Percentiles rank a stretch among this genome's conserved stretches.
These are phyloP conservation scores for Megacollybia marginata DNA, from an alignment of 768 basidiomycete species.

Conservation along the genomic window DNA sequence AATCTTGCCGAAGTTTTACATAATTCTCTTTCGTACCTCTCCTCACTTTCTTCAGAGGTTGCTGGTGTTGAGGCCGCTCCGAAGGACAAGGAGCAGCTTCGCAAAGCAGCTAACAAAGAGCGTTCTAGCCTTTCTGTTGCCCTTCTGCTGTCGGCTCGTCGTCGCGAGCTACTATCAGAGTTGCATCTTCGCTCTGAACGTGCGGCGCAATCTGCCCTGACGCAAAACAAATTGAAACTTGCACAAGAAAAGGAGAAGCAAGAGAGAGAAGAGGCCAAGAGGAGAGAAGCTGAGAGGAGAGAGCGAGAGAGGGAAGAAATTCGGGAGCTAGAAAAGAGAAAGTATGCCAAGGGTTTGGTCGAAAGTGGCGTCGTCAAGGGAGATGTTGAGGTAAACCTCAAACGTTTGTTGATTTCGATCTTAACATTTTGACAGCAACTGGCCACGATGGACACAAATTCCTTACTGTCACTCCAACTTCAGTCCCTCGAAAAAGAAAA, in stretches of 20 bases:
- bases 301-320: slow-evolving; percentile 75
- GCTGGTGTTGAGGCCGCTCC: slow-evolving; percentile 21
- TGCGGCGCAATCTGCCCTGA: slow-evolving; percentile 75
- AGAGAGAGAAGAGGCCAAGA: slow-evolving; percentile 55
- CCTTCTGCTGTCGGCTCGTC: slow-evolving; percentile 76
- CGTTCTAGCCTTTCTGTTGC: slow-evolving; percentile 70
- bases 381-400: slow-evolving; percentile 56
- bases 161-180: slow-evolving; percentile 80
- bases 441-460: slow-evolving; percentile 78
- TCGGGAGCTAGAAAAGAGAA: slow-evolving; percentile 75
- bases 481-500: slow-evolving; percentile 97
- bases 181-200: slow-evolving; percentile 80
- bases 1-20: slow-evolving; percentile 69
- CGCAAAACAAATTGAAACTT: slow-evolving; percentile 57
- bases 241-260: slow-evolving; percentile 62
- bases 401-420: slow-evolving; percentile 5
- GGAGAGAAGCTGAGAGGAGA: slow-evolving; percentile 57
- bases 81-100: slow-evolving; percentile 51
- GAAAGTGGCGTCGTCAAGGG: slow-evolving; percentile 69
- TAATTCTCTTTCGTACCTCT: slow-evolving; percentile 43
- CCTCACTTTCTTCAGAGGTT: slow-evolving; percentile 18
- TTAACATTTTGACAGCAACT: slow-evolving; percentile 46
- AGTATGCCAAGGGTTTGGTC: slow-evolving; percentile 77
- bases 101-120: slow-evolving; percentile 59
- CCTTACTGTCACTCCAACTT: slow-evolving; percentile 84